Base-by-base conservation (phyloP, 176 grass and related monocot species). In the Carex pumila region DNA sequence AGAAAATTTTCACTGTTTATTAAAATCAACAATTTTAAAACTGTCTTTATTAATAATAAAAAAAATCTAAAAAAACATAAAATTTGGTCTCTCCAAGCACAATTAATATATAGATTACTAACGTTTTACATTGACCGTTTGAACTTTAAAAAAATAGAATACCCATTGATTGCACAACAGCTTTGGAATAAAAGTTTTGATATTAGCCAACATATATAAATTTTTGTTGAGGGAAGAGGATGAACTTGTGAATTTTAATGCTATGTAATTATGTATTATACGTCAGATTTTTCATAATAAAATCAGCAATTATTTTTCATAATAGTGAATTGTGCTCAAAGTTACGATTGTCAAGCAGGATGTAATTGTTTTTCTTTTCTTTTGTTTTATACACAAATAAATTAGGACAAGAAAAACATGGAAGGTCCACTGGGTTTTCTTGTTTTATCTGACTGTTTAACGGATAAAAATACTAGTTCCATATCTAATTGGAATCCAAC, bases 401-500 rank as follows among this genome's bases (percentile, higher is more conserved):
- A 73, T 73, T 22, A 73, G 45, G 25, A 47, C 21, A 47, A 2
- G 11, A 54, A 30, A 76, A 30, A 76, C 5, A 15, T 15, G 49
- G 49, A 56, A 50, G 9, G 11, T 30, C 71, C 18, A 12, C 47
- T 75, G 10, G 52, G 1, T 29, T 75, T 75, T 76, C 19, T 76
- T 21, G 19, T 55, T 30, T 76, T 76, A 41, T 71, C 67, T 12
- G 22, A 53, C 22, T 76, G 6, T 76, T 47, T 55, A 55, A 32
- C 5, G 25, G 13, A 56, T 22, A 56, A 55, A 31, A 76, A 7
- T 55, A 55, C 72, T 32, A 76, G 10, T 47, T 53, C 19, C 21
- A 54, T 72, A 36, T 49, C 7, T 47, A 77, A 56, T 57, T 78
- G 73, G 52, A 78, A 57, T 78, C 73, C 73, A 29, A 78, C 52